phyloP scores from a whole-genome alignment of 2,329 filamentous ascomycete species.

The Colletotrichum australisinense region DNA sequence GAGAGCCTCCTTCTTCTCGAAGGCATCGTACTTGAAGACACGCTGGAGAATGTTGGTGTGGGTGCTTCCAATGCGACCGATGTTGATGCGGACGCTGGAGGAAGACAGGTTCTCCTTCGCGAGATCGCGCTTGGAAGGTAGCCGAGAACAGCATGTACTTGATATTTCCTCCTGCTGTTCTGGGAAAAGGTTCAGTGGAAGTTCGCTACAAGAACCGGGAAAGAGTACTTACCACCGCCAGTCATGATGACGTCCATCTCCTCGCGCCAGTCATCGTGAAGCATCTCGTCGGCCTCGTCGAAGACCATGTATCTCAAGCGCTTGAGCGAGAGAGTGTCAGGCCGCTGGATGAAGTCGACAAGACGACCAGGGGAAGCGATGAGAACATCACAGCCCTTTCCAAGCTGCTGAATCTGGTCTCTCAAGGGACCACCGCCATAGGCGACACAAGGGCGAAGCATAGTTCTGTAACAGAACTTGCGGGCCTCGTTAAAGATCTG shows the following conservation, averaged over 20 bases:
- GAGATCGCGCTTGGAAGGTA: constrained; percentile 88
- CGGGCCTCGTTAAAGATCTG: constrained; percentile 97
- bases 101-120: constrained; percentile 80
- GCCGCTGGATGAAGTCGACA: constrained; percentile 82
- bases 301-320: constrained; percentile 86
- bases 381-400: constrained; percentile 88
- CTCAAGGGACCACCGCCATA: constrained; percentile 85
- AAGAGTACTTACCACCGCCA: constrained; percentile 77
- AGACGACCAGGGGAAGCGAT: constrained; percentile 91
- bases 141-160: constrained; percentile 90
- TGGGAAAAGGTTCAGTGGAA: constrained; percentile 54
- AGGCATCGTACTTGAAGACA: constrained; percentile 74
- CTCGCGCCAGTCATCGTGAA: constrained; percentile 81
- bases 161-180: constrained; percentile 76
- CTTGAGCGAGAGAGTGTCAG: constrained; percentile 74
- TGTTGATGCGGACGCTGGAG: constrained; percentile 82
- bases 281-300: constrained; percentile 95
- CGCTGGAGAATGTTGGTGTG: constrained; percentile 86
- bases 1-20: constrained; percentile 76
- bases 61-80: constrained; percentile 87
- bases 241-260: constrained; percentile 81
- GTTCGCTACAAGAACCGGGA: not conserved
- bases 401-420: constrained; percentile 78
- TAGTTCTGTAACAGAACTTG: constrained; percentile 92
- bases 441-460: constrained; percentile 89